Percentiles rank a stretch among this genome's conserved stretches.
Evolutionary conservation across 2,329 filamentous ascomycete species (phyloP).

Genomic region (Arthrocladium fulminans): DNA sequence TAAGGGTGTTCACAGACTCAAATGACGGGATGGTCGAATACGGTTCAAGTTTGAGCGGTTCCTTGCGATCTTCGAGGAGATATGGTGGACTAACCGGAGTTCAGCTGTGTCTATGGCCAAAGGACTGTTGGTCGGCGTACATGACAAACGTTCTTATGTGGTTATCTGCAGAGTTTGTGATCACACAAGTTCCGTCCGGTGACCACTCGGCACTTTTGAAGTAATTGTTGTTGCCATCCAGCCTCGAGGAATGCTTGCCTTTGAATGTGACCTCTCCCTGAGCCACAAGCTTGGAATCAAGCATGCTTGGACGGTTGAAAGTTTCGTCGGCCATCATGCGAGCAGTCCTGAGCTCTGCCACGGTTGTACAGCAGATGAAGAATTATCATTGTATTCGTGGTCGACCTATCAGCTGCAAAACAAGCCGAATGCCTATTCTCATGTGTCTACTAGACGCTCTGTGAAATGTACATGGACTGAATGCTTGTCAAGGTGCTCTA

Average conservation of each 20-base stretch:
- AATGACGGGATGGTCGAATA: conserved; percentile 40
- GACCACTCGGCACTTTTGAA: conserved; percentile 43
- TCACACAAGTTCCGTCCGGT: conserved; percentile 49
- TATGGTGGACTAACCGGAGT: conserved; percentile 35
- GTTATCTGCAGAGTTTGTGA: conserved; percentile 46
- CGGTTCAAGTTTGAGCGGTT: conserved; percentile 33
- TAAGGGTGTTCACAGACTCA: conserved; percentile 46
- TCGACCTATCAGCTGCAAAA: no score
- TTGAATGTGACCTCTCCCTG: not conserved
- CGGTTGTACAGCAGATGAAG: not conserved
- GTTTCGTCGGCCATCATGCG: no score
- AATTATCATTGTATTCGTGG: no score
- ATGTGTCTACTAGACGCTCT: no score
- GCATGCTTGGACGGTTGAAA: no score
- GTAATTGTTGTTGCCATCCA: conserved; percentile 25
- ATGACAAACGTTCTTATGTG: conserved; percentile 47
- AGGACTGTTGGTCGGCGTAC: conserved; percentile 26
- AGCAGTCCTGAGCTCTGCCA: not conserved
- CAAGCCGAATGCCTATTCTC: no score
- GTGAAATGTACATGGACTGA: no score
- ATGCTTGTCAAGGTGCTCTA: no score
- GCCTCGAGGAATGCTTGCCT: not conserved
- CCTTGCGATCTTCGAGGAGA: conserved; percentile 34
- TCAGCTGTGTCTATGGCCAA: not conserved
- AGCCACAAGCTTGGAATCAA: no score